Conservation (phyloP, 371 early-diverging fungal genomes). For the Entomophthora muscae region DNA sequence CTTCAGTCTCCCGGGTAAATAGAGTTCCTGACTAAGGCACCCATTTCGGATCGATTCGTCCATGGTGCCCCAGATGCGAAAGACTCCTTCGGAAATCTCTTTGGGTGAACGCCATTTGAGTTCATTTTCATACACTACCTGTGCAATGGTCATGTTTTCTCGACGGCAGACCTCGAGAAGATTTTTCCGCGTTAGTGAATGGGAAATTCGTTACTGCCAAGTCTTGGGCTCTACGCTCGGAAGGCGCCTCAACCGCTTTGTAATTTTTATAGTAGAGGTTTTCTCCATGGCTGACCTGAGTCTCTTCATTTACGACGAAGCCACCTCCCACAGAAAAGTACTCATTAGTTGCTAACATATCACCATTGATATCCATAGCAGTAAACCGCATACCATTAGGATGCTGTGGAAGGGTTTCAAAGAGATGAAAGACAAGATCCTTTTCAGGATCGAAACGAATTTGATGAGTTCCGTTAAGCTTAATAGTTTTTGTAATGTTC, state of each 20-base stretch:
- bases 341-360: conserved; percentile 78
- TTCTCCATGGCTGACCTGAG: conserved; percentile 66
- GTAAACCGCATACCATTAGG: conserved; percentile 92
- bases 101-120: conserved; percentile 70
- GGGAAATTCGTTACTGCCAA: conserved; percentile 68
- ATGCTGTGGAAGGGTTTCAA: conserved; percentile 76
- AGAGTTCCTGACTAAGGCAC: conserved; percentile 26
- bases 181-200: conserved; percentile 61
- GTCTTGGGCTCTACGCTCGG: conserved; percentile 38
- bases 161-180: conserved; percentile 60
- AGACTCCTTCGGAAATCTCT: conserved; percentile 48
- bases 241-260: conserved; percentile 19
- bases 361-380: conserved; percentile 56
- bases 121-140: conserved; percentile 88
- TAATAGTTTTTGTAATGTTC: conserved; percentile 38
- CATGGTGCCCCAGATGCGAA: conserved; percentile 88
- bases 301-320: conserved; percentile 82
- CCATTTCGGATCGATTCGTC: conserved; percentile 75
- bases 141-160: conserved; percentile 81
- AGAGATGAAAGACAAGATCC: conserved; percentile 69
- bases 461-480: conserved; percentile 51
- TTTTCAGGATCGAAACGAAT: conserved; percentile 68
- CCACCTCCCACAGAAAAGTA: conserved; percentile 95
- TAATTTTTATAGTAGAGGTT: conserved; percentile 62
- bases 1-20: conserved; percentile 69